A percentile compares a stretch with the other conserved stretches of the same genome.
These are phyloP conservation scores for Cryphonectria carpinicola DNA, from an alignment of 2,329 filamentous ascomycete species.

Conservation along the genomic window DNA sequence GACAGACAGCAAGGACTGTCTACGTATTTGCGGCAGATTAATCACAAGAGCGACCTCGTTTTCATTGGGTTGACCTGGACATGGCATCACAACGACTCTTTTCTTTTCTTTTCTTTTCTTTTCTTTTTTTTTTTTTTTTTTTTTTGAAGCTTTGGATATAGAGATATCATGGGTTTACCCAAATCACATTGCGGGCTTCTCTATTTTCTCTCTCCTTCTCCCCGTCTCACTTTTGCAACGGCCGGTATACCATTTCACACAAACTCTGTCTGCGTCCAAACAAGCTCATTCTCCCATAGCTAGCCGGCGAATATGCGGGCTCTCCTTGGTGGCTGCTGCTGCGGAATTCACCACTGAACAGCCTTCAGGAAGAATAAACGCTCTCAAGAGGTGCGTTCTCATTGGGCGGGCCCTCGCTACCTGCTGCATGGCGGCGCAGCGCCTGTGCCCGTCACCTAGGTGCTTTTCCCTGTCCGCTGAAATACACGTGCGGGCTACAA, in stretches of 20 bases:
- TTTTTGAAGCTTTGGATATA: neutral
- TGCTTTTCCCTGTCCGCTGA: no score
- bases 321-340: neutral
- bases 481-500: neutral
- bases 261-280: neutral
- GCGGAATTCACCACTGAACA: neutral
- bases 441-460: neutral
- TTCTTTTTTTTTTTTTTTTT: neutral
- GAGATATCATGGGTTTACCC: conserved; percentile 12
- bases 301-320: neutral
- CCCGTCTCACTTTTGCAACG: no score
- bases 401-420: neutral
- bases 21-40: neutral
- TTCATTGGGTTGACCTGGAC: neutral
- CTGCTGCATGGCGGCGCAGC: neutral
- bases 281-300: neutral
- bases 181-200: neutral
- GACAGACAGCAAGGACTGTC: conserved; percentile 4
- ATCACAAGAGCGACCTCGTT: neutral
- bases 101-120: neutral
- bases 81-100: neutral
- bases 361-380: neutral
- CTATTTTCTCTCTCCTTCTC: neutral
- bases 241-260: neutral
- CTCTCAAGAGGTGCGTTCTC: neutral